phyloP scores from a whole-genome alignment of 2,329 filamentous ascomycete species.

The Cordyceps javanica region DNA sequence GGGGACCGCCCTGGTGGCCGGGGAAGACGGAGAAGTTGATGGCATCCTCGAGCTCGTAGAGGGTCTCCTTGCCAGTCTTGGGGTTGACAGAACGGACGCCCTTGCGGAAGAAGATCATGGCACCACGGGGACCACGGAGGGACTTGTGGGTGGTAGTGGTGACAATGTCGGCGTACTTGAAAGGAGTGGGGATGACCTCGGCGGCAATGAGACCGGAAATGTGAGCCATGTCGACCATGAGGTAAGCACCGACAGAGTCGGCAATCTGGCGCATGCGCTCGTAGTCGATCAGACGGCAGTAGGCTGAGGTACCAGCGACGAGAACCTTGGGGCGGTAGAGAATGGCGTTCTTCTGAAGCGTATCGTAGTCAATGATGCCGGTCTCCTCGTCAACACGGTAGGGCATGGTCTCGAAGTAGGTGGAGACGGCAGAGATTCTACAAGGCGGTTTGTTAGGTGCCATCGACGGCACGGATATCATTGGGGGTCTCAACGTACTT shows the following conservation, averaged over 20 bases:
- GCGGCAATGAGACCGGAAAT: conserved; percentile 94
- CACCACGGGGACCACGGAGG: conserved; percentile 90
- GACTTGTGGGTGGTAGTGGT: conserved; percentile 99
- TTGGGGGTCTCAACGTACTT: conserved; percentile 53
- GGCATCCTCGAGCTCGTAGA: conserved; percentile 89
- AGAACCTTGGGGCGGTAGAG: conserved; percentile 95
- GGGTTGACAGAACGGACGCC: conserved; percentile 83
- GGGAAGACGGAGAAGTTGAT: conserved; percentile 99
- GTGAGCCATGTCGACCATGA: conserved; percentile 97
- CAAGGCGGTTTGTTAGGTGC: not conserved
- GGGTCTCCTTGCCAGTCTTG: conserved; percentile 82
- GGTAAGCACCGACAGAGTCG: conserved; percentile 87
- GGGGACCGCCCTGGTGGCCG: conserved; percentile 94
- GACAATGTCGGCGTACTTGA: conserved; percentile 88
- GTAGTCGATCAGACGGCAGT: conserved; percentile 98
- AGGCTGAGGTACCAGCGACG: conserved; percentile 93
- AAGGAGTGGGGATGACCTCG: conserved; percentile 88
- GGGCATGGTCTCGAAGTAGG: conserved; percentile 98
- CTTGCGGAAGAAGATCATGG: conserved; percentile 99
- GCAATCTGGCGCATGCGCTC: conserved; percentile 92
- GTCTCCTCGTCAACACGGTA: conserved; percentile 88
- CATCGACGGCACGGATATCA: not conserved
- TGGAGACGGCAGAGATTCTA: conserved; percentile 91
- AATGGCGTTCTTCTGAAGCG: conserved; percentile 79
- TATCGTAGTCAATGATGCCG: conserved; percentile 95